Evolutionary conservation across 2,329 filamentous ascomycete genomes (phyloP).

Genomic region (Sodiomyces alkalinus): DNA sequence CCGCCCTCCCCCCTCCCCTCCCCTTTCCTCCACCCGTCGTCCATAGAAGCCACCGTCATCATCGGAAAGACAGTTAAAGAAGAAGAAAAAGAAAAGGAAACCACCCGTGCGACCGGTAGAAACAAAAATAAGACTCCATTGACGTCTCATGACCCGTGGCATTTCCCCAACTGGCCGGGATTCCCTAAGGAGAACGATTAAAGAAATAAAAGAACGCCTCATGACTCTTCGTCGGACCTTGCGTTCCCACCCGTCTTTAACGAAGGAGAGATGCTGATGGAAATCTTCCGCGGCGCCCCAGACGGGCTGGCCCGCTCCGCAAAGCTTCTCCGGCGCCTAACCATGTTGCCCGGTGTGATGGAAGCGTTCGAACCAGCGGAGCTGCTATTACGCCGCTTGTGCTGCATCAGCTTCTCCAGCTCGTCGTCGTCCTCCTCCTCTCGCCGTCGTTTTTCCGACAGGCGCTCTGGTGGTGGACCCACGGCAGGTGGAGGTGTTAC

Average conservation of each 20-base stretch:
- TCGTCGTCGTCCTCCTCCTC: conserved; percentile 92
- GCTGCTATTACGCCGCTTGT: conserved; percentile 45
- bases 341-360: conserved; percentile 18
- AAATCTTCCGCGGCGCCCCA: conserved; percentile 35
- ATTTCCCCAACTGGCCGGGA: too few relatives aligned
- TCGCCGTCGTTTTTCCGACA: conserved; percentile 78
- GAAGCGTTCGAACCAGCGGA: conserved; percentile 28
- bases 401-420: conserved; percentile 62
- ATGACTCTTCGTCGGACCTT: conserved; percentile 24
- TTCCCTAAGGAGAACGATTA: background rate
- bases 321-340: conserved; percentile 30
- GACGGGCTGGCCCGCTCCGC: conserved; percentile 21
- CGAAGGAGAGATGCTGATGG: conserved; percentile 38
- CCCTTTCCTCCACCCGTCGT: too few relatives aligned
- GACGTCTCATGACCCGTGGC: background rate
- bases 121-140: background rate
- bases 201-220: conserved; percentile 6
- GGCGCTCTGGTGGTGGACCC: conserved; percentile 55
- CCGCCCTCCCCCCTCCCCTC: too few relatives aligned
- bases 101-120: background rate
- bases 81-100: background rate
- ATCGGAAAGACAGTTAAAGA: background rate
- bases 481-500: conserved; percentile 13
- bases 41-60: too few relatives aligned
- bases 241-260: conserved; percentile 23